Conservation (phyloP, 129 eudicot species). For the Erigeron canadensis region DNA sequence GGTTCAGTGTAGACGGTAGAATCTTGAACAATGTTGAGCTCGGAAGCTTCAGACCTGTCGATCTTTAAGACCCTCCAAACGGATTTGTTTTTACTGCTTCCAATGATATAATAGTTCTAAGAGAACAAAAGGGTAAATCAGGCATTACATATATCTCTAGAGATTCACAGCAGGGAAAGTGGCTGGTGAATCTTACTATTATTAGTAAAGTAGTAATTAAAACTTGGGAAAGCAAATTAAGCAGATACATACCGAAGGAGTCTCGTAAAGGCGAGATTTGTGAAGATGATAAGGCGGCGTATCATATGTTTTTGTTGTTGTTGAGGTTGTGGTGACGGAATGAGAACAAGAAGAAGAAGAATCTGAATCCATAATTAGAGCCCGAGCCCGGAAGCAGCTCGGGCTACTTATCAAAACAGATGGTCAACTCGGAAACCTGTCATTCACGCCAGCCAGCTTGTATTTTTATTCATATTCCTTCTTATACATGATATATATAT, state of each 20-base stretch:
- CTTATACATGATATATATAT: background rate
- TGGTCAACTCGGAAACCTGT: slow-evolving; percentile 42
- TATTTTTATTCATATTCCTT: background rate
- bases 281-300: slow-evolving; percentile 34
- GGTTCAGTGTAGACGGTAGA: slow-evolving; percentile 57
- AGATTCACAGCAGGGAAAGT: background rate
- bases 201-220: no score
- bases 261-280: slow-evolving; percentile 83
- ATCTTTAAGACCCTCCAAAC: slow-evolving; percentile 77
- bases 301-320: no score
- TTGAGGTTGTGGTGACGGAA: no score
- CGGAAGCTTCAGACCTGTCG: slow-evolving; percentile 66
- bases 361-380: no score
- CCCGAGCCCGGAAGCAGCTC: slow-evolving; percentile 48
- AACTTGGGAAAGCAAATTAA: background rate
- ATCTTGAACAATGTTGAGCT: slow-evolving; percentile 71
- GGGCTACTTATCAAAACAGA: slow-evolving; percentile 29
- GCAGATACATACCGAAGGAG: slow-evolving; percentile 95
- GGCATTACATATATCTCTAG: background rate
- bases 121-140: background rate
- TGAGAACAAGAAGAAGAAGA: slow-evolving; percentile 26
- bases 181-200: no score
- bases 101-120: slow-evolving; percentile 90
- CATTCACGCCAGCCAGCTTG: slow-evolving; percentile 1
- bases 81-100: slow-evolving; percentile 60